Evolutionary conservation across 2,329 filamentous ascomycete genomes (phyloP).

Genomic region (Cladorrhinum sp.): DNA sequence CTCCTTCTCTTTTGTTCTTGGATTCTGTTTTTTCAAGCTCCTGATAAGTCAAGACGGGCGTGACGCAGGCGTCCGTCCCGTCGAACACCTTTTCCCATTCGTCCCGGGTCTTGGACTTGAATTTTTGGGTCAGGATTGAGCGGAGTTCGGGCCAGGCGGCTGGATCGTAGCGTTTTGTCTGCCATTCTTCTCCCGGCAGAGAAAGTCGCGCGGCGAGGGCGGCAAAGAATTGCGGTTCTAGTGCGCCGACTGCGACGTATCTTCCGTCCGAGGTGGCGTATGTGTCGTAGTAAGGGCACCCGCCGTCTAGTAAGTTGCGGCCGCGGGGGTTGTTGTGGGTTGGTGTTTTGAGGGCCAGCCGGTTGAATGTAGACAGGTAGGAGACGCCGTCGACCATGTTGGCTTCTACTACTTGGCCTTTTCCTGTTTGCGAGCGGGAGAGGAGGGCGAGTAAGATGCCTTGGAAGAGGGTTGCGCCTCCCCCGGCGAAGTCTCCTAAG

Average conservation of each 20-base stretch:
- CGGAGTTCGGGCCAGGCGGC: slow-evolving; percentile 66
- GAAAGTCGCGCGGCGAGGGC: slow-evolving; percentile 65
- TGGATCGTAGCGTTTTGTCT: slow-evolving; percentile 55
- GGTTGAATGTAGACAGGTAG: slow-evolving; percentile 75
- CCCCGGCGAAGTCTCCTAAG: slow-evolving; percentile 86
- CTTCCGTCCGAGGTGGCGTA: slow-evolving; percentile 78
- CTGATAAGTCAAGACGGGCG: slow-evolving; percentile 74
- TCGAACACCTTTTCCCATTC: slow-evolving; percentile 89
- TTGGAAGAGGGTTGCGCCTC: slow-evolving; percentile 76
- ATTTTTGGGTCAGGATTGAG: slow-evolving; percentile 57
- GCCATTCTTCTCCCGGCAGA: slow-evolving; percentile 51
- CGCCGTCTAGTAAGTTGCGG: slow-evolving; percentile 76
- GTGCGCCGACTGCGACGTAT: slow-evolving; percentile 83
- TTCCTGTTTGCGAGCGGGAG: slow-evolving; percentile 58
- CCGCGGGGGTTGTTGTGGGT: slow-evolving; percentile 65
- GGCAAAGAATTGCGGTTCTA: slow-evolving; percentile 83
- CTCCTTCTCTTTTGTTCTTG: slow-evolving; percentile 51
- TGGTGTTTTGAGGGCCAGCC: slow-evolving; percentile 62
- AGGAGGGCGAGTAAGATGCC: slow-evolving; percentile 80
- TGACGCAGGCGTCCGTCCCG: slow-evolving; percentile 86
- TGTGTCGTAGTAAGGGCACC: slow-evolving; percentile 83
- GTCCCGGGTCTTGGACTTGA: slow-evolving; percentile 64
- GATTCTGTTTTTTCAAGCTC: slow-evolving; percentile 61
- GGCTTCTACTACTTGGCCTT: slow-evolving; percentile 85
- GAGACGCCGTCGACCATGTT: slow-evolving; percentile 93